phyloP scores from a whole-genome alignment of 2,329 filamentous ascomycete species.

The Onygenales sp. region DNA sequence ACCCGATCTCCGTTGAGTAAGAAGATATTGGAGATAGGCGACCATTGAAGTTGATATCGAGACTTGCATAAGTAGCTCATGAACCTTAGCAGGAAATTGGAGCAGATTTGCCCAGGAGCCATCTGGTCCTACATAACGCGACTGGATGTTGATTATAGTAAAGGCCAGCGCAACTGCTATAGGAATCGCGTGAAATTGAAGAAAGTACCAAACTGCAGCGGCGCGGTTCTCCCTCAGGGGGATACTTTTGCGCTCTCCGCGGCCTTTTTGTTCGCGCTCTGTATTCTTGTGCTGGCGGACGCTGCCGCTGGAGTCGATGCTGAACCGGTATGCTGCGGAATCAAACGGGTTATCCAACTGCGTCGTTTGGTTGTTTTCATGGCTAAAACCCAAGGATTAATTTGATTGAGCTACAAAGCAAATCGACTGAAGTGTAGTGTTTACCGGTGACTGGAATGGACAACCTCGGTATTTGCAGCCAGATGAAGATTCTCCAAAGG shows the following conservation, averaged over 20 bases:
- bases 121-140: background rate
- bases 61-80: conserved; percentile 2
- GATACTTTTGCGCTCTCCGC: background rate
- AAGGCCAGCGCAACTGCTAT: background rate
- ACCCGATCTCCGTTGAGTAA: background rate
- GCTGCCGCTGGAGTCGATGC: background rate
- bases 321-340: background rate
- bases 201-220: background rate
- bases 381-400: too few species aligned
- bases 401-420: too few species aligned
- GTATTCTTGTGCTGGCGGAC: background rate
- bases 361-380: too few species aligned
- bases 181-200: background rate
- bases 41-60: background rate
- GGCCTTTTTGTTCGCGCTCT: background rate
- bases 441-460: too few species aligned
- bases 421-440: too few species aligned
- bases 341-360: too few species aligned
- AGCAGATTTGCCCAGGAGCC: background rate
- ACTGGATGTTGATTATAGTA: background rate
- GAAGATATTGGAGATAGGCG: conserved; percentile 2
- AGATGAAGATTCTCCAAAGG: too few species aligned
- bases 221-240: background rate
- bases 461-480: too few species aligned
- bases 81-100: conserved; percentile 2